Evolutionary conservation across 768 basidiomycete genomes (phyloP).

Genomic region (Lyophyllum shimeji): DNA sequence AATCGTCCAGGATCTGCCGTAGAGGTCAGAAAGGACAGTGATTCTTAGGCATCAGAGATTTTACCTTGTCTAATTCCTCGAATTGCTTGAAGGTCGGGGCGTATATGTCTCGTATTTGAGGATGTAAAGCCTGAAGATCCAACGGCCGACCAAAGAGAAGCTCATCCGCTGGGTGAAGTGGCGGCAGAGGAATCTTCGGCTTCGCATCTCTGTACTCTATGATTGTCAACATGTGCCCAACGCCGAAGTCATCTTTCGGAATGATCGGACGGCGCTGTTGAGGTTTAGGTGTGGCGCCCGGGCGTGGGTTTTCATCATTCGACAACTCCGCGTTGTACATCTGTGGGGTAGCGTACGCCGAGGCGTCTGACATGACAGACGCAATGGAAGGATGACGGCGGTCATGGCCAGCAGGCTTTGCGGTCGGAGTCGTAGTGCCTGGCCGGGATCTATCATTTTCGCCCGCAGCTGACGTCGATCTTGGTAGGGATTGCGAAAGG

Average conservation of each 20-base stretch:
- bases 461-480: conserved; percentile 14
- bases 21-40: not conserved
- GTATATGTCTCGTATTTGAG: conserved; percentile 70
- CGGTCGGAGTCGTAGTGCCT: conserved; percentile 37
- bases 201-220: conserved; percentile 67
- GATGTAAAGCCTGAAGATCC: conserved; percentile 65
- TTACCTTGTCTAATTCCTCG: conserved; percentile 80
- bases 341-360: conserved; percentile 46
- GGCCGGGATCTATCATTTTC: conserved; percentile 13
- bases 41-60: not conserved
- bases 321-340: conserved; percentile 22
- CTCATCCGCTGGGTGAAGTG: conserved; percentile 66
- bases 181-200: conserved; percentile 29
- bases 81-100: conserved; percentile 67
- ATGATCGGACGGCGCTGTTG: conserved; percentile 48
- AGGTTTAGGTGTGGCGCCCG: conserved; percentile 30
- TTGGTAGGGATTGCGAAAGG: conserved; percentile 3
- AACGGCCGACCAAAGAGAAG: conserved; percentile 68
- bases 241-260: conserved; percentile 83
- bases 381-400: conserved; percentile 71
- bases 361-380: conserved; percentile 68
- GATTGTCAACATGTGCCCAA: conserved; percentile 83
- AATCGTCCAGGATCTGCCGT: conserved; percentile 16
- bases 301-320: conserved; percentile 22
- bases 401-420: conserved; percentile 22